These are phyloP conservation scores for Lunularia cruciata DNA, from an alignment of 225 moss, liverwort and hornwort genomes.

Conservation along the genomic window DNA sequence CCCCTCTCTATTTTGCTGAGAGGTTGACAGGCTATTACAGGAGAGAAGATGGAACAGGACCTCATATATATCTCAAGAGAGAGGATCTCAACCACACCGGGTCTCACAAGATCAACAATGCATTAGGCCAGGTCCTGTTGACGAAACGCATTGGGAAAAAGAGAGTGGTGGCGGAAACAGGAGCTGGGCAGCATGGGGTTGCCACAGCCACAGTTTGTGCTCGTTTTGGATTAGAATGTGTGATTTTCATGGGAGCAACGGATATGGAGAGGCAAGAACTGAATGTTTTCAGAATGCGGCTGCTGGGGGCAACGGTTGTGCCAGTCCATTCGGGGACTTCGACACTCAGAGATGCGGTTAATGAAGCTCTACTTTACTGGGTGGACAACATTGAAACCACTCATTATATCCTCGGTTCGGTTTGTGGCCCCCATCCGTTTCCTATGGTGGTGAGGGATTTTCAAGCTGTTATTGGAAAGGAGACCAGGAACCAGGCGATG, in stretches of 20 bases:
- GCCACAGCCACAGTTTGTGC: constrained; percentile 83
- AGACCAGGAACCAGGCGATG: constrained; percentile 82
- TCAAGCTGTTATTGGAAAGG: constrained; percentile 81
- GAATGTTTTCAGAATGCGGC: constrained; percentile 76
- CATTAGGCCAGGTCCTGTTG: constrained; percentile 64
- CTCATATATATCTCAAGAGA: constrained; percentile 73
- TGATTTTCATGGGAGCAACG: constrained; percentile 77
- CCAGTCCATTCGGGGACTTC: constrained; percentile 79
- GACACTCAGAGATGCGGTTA: constrained; percentile 88
- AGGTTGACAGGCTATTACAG: constrained; percentile 63
- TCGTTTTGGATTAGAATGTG: constrained; percentile 69
- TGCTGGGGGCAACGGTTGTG: constrained; percentile 75
- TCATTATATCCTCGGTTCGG: constrained; percentile 94
- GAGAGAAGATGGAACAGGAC: constrained; percentile 54
- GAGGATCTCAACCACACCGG: constrained; percentile 85
- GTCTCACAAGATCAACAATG: constrained; percentile 81
- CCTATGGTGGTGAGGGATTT: constrained; percentile 94
- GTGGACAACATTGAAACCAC: constrained; percentile 85
- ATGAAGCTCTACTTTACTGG: constrained; percentile 93
- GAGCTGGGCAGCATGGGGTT: constrained; percentile 81
- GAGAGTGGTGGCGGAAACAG: constrained; percentile 75
- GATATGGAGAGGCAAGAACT: constrained; percentile 76
- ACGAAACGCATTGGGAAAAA: constrained; percentile 69
- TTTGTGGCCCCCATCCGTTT: constrained; percentile 94
- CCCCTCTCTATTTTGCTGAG: constrained; percentile 75